Conservation (phyloP, 116 monocot genomes). For the Papilionanthe hybrid region DNA sequence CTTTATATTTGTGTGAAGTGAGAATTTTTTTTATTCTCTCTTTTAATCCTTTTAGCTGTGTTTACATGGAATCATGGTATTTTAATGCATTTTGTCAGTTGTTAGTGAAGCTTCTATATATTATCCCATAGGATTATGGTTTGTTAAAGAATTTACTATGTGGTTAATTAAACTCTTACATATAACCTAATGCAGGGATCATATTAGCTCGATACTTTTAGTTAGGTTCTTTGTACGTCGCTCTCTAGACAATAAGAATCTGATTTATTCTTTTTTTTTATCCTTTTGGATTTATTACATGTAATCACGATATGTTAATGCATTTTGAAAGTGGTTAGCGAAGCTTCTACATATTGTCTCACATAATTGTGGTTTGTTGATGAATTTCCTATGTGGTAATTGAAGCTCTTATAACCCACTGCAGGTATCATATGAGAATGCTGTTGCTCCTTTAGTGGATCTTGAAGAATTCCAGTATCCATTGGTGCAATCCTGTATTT, state of each 20-base stretch:
- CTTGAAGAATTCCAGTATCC: conserved; percentile 86
- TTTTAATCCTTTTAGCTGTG: not conserved
- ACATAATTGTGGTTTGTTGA: not conserved
- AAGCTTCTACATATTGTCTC: not conserved
- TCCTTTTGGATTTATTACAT: not conserved
- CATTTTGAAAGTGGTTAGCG: not conserved
- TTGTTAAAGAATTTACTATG: not conserved
- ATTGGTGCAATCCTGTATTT: conserved; percentile 80
- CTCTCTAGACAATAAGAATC: not conserved
- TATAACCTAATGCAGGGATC: conserved; percentile 46
- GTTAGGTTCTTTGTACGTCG: too few relatives aligned
- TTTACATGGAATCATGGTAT: not conserved
- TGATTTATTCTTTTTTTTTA: not conserved
- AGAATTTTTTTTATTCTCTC: too few relatives aligned
- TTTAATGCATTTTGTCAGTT: not conserved
- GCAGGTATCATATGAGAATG: conserved; percentile 76
- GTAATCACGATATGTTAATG: not conserved
- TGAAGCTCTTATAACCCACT: conserved; percentile 6
- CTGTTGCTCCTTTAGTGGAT: conserved; percentile 61
- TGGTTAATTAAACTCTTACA: not conserved
- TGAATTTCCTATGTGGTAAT: not conserved
- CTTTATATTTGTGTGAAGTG: not conserved
- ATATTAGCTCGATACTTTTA: conserved; percentile 14
- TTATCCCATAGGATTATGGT: not conserved
- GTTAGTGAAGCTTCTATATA: not conserved